Conservation (phyloP, 73 alveolate genomes). For the Paramecium sexaurelia region DNA sequence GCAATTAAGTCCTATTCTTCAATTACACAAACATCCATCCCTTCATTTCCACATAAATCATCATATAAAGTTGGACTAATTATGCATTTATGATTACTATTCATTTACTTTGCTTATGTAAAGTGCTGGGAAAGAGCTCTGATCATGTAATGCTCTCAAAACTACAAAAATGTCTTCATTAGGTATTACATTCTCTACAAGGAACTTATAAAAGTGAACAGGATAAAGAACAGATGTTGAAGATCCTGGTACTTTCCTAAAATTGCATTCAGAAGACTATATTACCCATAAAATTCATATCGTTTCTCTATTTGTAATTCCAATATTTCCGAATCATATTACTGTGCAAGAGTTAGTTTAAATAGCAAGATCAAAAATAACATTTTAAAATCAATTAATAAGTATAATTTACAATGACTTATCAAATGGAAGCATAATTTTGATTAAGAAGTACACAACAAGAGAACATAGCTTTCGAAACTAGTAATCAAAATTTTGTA, state of each 20-base stretch:
- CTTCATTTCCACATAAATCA: slow-evolving; percentile 17
- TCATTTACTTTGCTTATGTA: neutral
- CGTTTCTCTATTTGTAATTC: slow-evolving; percentile 1
- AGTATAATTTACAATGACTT: neutral
- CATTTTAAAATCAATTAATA: neutral
- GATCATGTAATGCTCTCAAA: neutral
- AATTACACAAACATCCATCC: slow-evolving; percentile 20
- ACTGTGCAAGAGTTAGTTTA: neutral
- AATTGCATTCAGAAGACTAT: neutral
- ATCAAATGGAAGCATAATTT: neutral
- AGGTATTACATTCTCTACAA: neutral
- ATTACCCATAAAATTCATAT: slow-evolving; percentile 34
- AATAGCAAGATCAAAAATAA: neutral
- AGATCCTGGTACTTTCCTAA: neutral
- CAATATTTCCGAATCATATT: neutral
- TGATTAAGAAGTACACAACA: neutral
- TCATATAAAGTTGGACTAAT: slow-evolving; percentile 28
- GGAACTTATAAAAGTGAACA: neutral
- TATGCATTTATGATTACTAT: neutral
- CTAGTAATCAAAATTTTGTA: no score
- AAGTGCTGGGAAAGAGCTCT: neutral
- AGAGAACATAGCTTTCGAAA: neutral
- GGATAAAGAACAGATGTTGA: neutral
- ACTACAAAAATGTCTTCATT: slow-evolving; percentile 16
- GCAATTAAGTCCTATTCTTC: neutral